Evolutionary conservation across 2,329 filamentous ascomycete genomes (phyloP).

Genomic region (Colletotrichum zoysiae): DNA sequence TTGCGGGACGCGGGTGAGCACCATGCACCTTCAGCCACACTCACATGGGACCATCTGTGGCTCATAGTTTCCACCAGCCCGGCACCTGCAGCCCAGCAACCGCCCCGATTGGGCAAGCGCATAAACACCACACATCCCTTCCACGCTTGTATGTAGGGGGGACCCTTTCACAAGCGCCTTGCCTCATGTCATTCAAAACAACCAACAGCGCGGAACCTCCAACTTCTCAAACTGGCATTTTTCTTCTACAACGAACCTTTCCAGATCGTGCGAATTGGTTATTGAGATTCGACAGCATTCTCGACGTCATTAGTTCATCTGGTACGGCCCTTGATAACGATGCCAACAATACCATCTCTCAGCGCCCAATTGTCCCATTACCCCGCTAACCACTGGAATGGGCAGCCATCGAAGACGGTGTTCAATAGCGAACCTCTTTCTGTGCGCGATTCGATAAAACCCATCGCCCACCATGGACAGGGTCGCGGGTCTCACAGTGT

Average conservation of each 20-base stretch:
- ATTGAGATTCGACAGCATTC: not conserved
- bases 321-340: conserved; percentile 15
- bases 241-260: conserved; percentile 9
- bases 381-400: conserved; percentile 60
- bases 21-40: conserved; percentile 28
- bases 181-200: conserved; percentile 33
- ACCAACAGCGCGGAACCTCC: conserved; percentile 14
- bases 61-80: conserved; percentile 3
- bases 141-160: conserved; percentile 8
- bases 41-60: not conserved
- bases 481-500: conserved; percentile 41
- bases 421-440: conserved; percentile 34
- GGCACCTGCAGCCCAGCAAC: conserved; percentile 40
- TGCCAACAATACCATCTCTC: conserved; percentile 6
- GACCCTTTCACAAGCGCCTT: conserved; percentile 36
- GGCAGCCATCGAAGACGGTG: conserved; percentile 31
- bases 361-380: conserved; percentile 47
- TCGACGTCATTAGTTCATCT: conserved; percentile 24
- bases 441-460: conserved; percentile 23
- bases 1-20: conserved; percentile 14
- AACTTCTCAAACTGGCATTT: conserved; percentile 5
- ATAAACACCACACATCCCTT: conserved; percentile 38
- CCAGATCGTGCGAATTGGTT: not conserved
- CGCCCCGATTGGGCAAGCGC: conserved; percentile 41
- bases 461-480: conserved; percentile 34